phyloP scores from a whole-genome alignment of 2,329 filamentous ascomycete species.

The Geosmithia morbida region DNA sequence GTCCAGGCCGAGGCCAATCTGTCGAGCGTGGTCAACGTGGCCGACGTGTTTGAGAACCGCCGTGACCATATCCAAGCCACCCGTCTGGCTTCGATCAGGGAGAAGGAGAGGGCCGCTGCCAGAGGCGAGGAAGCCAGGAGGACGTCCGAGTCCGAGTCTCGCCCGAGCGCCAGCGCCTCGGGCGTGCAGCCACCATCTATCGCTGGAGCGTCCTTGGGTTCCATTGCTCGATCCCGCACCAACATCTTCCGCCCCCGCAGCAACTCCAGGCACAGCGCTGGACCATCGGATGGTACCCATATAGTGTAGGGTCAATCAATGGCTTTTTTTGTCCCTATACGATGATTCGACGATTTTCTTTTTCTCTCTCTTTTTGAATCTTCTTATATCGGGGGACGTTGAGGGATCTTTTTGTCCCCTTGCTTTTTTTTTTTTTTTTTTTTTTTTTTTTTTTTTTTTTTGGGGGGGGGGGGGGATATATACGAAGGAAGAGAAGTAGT shows the following conservation, averaged over 20 bases:
- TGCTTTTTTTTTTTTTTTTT: no score
- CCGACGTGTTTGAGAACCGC: conserved; percentile 29
- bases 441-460: no score
- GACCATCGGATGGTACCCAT: no score
- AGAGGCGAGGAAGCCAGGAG: conserved; percentile 10
- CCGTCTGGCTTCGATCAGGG: conserved; percentile 20
- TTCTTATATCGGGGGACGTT: no score
- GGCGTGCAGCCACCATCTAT: conserved; percentile 12
- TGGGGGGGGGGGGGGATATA: no score
- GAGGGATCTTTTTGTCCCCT: no score
- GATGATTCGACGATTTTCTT: no score
- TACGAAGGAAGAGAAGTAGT: no score
- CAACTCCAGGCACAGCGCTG: neutral
- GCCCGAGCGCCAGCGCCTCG: conserved; percentile 14
- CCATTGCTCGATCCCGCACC: neutral
- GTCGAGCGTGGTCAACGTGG: conserved; percentile 21
- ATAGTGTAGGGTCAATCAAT: no score
- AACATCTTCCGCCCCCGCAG: neutral
- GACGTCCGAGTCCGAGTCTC: conserved; percentile 4
- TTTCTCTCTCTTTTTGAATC: no score
- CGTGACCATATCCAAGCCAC: conserved; percentile 18
- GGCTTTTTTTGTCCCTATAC: no score
- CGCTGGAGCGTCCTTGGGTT: neutral
- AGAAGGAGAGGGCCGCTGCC: conserved; percentile 17
- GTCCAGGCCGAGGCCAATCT: conserved; percentile 7